Base-by-base conservation (phyloP, 768 basidiomycete genomes). In the Tricholoma bakamatsutake region DNA sequence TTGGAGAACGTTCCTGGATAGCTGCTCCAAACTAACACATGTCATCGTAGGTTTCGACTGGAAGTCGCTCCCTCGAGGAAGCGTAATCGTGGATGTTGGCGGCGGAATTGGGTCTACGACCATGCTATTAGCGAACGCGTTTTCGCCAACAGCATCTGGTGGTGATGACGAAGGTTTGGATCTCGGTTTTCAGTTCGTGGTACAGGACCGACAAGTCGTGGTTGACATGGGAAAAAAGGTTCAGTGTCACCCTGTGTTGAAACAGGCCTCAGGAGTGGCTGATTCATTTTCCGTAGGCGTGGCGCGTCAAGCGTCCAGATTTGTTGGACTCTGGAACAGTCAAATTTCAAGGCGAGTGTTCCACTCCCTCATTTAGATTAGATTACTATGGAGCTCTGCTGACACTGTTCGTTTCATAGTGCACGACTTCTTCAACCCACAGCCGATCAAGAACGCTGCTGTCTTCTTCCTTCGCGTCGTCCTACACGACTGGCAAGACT, bases 401-500 rank as follows among this genome's bases (percentile, higher is more conserved):
- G n/a, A 37, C 24, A 39, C 39, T 45, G 50, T 60, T 35, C 27
- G 40, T 40, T 18, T 40, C n/a, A 37, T 51, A 83, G 86, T 78
- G 1, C 88, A 91, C 61, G 87, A 90, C 69, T 91, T 90, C 65
- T 90, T 91, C 66, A 78, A 74, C 3, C 78, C 82, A 0, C 89
- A 91, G 62, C 79, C 79, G 1, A 64, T 74, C 51, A 67, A 62
- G 54, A 61, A 79, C 52, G 75, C 85, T 57, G 79, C 85, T 0
- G 81, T 89, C 5, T 92, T 84, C 64, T 73, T 90, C 33, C 72
- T 90, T 30, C 81, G 88, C 21, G 82, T 84, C 17, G 79, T 90
- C 37, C 73, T 88, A 33, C 89, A 92, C 61, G 89, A 92, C 62
- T 90, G 89, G 88, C 83, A 87, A 1, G 85, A 90, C 59, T 72